Conservation (phyloP, 225 moss, liverwort and hornwort genomes). For the Bryum argenteum region DNA sequence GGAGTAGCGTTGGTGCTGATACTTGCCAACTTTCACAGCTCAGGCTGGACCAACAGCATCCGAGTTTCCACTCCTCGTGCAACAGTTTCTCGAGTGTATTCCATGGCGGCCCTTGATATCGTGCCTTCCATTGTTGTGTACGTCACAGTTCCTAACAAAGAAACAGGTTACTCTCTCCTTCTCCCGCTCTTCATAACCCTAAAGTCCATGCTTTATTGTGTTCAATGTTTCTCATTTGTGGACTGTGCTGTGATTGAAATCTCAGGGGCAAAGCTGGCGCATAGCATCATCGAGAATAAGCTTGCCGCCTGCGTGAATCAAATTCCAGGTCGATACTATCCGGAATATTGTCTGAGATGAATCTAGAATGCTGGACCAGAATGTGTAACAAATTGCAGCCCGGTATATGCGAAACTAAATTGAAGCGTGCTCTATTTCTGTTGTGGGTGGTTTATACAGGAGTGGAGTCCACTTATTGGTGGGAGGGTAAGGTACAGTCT, state of each 20-base stretch:
- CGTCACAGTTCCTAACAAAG: conserved; percentile 80
- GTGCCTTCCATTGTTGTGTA: conserved; percentile 76
- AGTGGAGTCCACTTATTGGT: conserved; percentile 82
- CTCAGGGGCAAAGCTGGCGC: conserved; percentile 71
- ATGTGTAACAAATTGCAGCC: conserved; percentile 3
- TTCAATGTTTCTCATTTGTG: not conserved
- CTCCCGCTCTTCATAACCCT: not conserved
- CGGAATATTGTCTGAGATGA: conserved; percentile 9
- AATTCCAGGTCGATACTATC: conserved; percentile 63
- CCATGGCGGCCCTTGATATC: conserved; percentile 68
- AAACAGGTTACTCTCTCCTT: conserved; percentile 54
- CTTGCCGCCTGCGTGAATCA: conserved; percentile 93
- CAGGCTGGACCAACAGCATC: conserved; percentile 46
- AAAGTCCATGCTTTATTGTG: no score
- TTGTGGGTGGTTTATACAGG: conserved; percentile 50
- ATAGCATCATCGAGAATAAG: conserved; percentile 71
- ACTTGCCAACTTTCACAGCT: conserved; percentile 61
- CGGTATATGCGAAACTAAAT: conserved; percentile 33
- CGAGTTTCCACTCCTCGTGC: conserved; percentile 33
- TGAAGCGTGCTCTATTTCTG: conserved; percentile 7
- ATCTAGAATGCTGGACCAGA: conserved; percentile 13
- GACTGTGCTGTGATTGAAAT: conserved; percentile 26
- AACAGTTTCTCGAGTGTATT: conserved; percentile 44
- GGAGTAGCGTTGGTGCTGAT: conserved; percentile 68
- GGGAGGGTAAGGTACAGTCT: conserved; percentile 79